Percentiles rank a stretch among this genome's conserved stretches.
Conservation (phyloP, 208 protist species). For the Herpetomonas samuelpessoai region DNA sequence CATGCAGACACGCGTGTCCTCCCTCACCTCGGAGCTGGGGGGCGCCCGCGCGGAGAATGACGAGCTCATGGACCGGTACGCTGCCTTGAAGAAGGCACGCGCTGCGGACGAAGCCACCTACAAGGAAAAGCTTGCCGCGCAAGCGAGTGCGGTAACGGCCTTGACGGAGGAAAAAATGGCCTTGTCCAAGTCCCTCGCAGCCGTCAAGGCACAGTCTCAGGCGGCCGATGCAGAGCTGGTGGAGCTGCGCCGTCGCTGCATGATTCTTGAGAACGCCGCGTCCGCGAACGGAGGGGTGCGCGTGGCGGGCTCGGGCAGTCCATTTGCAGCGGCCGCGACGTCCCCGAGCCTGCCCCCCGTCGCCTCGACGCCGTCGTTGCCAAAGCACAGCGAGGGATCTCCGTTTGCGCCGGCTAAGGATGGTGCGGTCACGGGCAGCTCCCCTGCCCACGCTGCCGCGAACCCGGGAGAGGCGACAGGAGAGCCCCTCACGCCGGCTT, state of each 20-base stretch:
- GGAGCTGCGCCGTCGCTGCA: neutral
- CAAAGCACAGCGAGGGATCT: no score
- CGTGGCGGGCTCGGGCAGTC: neutral
- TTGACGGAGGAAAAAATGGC: slow-evolving; percentile 13
- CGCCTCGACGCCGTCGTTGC: no score
- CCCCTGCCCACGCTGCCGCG: neutral
- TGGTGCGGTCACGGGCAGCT: neutral
- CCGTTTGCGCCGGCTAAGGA: no score
- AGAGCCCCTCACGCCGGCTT: neutral
- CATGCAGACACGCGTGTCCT: slow-evolving; percentile 30
- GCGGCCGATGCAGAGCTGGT: neutral
- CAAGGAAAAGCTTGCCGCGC: neutral
- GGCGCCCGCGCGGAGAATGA: slow-evolving; percentile 25
- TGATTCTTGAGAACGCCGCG: neutral
- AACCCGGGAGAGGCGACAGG: neutral
- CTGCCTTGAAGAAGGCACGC: slow-evolving; percentile 25
- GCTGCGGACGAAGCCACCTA: slow-evolving; percentile 12
- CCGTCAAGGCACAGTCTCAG: neutral
- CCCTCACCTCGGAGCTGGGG: slow-evolving; percentile 30
- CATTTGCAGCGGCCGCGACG: neutral
- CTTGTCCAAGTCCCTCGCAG: neutral
- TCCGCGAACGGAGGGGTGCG: no score
- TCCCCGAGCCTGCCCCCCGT: no score
- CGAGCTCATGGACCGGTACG: slow-evolving; percentile 34
- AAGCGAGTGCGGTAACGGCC: slow-evolving; percentile 7